Evolutionary conservation across 768 basidiomycete species (phyloP), one percentile per base, ranked within the genome.

Genomic region (Russula olivacea): DNA sequence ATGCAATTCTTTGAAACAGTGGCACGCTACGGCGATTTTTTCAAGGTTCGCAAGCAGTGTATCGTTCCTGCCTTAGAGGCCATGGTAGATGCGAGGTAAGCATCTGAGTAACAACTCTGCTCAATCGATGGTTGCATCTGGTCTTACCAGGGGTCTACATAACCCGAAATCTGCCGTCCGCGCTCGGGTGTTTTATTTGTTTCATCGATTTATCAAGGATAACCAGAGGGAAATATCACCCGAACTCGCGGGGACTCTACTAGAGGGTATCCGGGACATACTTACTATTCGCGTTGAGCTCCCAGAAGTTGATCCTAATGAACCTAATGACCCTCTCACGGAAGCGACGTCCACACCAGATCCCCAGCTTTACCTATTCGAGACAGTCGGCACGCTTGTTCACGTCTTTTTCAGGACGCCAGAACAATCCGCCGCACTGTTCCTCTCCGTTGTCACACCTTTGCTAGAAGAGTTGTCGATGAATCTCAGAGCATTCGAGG

Each of bases 21-120:
- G 12, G 83, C 91, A n/a, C 84, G 97, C 53, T 99, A 98, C 72
- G 83, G 85, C 40, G 97, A 98, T 69, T 98, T 99, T 73, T 98
- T 98, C 85, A 93, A 91, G 74, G 86, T 94, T 25, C 86, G 93
- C 66, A 91, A 88, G 69, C 89, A 92, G 61, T 91, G 87, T 68
- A 91, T 98, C 57, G 79, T 91, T 68, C 91, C 92, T 1, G 83
- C 91, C 2, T 77, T 99, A 36, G 88, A 93, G 69, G 90, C 90
- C 12, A 91, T 99, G 81, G 81, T 98, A 30, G 92, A 89, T 69
- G 61, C 74, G 63, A 81, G 91, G 94, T 94, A 71, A 63, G 87
- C 21, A 45, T 28, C n/a, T 52, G 38, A 51, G 25, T 54, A 38
- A 28, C 23, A 6, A 6, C 9, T 38, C 12, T 55, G 28, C 38